These are phyloP conservation scores for Arthrobotrys conoides DNA, from an alignment of 2,329 filamentous ascomycete genomes.

Conservation along the genomic window DNA sequence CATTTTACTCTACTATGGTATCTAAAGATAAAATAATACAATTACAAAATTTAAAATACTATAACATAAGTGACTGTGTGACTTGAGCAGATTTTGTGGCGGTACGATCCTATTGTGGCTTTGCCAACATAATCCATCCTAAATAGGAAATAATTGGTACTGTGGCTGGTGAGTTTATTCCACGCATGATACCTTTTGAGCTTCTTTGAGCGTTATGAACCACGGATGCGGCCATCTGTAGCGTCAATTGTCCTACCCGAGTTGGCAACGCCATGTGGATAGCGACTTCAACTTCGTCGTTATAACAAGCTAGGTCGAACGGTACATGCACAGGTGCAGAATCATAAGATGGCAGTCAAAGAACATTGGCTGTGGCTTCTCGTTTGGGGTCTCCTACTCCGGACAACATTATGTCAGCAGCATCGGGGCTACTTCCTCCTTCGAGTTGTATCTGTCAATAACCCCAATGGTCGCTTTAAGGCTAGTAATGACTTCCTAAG, in stretches of 20 bases:
- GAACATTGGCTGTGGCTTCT: slow-evolving; percentile 10
- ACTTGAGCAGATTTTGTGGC: not conserved
- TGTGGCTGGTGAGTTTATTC: not conserved
- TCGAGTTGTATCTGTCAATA: slow-evolving; percentile 24
- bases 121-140: slow-evolving; percentile 1
- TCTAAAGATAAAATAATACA: too few relatives aligned
- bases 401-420: not conserved
- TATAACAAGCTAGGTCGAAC: not conserved
- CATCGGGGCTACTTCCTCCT: slow-evolving; percentile 55
- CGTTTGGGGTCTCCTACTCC: slow-evolving; percentile 2
- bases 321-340: not conserved
- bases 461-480: slow-evolving; percentile 9
- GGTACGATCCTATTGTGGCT: not conserved
- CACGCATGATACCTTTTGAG: slow-evolving; percentile 11
- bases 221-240: not conserved
- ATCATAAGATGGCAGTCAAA: not conserved
- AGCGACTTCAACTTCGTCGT: not conserved
- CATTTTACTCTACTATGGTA: too few relatives aligned
- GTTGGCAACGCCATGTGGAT: not conserved
- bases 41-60: too few relatives aligned
- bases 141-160: not conserved
- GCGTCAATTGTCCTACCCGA: not conserved
- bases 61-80: too few relatives aligned
- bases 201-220: slow-evolving; percentile 1
- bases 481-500: slow-evolving; percentile 30